These are phyloP conservation scores for Scenedesmus sp. DNA, from an alignment of 163 green algal species.

Conservation along the genomic window DNA sequence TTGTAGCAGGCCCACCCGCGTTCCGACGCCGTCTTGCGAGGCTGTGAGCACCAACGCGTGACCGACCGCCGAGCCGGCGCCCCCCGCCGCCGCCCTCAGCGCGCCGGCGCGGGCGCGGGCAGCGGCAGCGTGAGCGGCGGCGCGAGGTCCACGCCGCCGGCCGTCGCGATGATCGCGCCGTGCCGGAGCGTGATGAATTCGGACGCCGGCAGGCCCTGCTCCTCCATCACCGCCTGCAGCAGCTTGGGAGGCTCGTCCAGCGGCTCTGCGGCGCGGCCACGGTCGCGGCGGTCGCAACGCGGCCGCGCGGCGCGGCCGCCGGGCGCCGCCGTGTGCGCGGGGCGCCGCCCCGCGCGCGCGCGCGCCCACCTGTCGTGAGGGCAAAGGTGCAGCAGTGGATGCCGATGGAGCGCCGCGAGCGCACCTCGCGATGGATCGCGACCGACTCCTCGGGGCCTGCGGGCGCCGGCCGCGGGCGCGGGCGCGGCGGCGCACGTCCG, in stretches of 20 bases:
- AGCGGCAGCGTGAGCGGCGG: conserved; percentile 15
- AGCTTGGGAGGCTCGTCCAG: conserved; percentile 73
- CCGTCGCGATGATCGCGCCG: conserved; percentile 29
- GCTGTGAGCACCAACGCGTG: too few species aligned
- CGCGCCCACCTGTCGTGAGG: conserved; percentile 59
- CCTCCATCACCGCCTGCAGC: conserved; percentile 46
- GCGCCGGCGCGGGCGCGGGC: neutral
- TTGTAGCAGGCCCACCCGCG: too few species aligned
- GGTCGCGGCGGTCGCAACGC: neutral
- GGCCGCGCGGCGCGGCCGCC: too few species aligned
- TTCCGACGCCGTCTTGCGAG: too few species aligned
- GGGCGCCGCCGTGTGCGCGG: too few species aligned
- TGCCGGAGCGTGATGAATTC: conserved; percentile 63
- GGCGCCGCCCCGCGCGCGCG: too few species aligned
- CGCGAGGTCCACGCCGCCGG: conserved; percentile 4
- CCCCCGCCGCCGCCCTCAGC: too few species aligned
- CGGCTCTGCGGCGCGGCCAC: conserved; percentile 58
- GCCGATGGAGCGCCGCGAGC: conserved; percentile 54
- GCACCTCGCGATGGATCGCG: conserved; percentile 68
- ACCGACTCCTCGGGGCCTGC: conserved; percentile 78
- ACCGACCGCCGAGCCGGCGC: too few species aligned
- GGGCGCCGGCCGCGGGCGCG: conserved; percentile 72
- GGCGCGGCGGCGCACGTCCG: neutral
- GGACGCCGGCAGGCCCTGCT: conserved; percentile 38
- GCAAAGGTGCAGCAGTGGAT: conserved; percentile 83